These are phyloP conservation scores for Arthroderma sp. DNA, from an alignment of 2,329 filamentous ascomycete genomes.

Conservation along the genomic window DNA sequence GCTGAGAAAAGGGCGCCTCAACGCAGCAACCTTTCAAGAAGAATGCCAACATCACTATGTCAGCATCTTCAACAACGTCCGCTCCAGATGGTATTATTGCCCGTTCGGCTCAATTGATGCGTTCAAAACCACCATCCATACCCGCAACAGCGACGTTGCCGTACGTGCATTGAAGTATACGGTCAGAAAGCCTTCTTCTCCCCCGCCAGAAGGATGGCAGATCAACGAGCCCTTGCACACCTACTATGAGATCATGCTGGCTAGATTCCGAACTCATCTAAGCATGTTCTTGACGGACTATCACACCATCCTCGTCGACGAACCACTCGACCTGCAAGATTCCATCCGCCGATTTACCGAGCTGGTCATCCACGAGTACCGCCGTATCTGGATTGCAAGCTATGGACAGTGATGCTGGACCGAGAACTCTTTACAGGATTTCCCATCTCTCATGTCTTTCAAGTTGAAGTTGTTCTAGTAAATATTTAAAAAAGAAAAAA, in stretches of 20 bases:
- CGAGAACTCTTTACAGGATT: neutral
- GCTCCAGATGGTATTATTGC: slow-evolving; percentile 12
- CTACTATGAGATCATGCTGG: slow-evolving; percentile 15
- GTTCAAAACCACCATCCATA: slow-evolving; percentile 12
- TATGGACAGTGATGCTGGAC: slow-evolving; percentile 7
- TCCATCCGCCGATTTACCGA: slow-evolving; percentile 8
- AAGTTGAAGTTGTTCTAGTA: neutral
- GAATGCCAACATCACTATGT: slow-evolving; percentile 14
- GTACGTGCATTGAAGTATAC: slow-evolving; percentile 9
- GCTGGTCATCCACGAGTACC: slow-evolving; percentile 14
- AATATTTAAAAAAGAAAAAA: neutral
- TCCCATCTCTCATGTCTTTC: neutral
- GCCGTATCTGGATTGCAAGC: slow-evolving; percentile 14
- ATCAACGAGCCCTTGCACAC: slow-evolving; percentile 12
- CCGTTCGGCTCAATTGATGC: slow-evolving; percentile 10
- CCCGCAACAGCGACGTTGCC: slow-evolving; percentile 8
- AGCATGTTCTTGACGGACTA: slow-evolving; percentile 5
- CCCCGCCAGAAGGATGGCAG: slow-evolving; percentile 13
- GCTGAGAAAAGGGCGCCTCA: slow-evolving; percentile 1
- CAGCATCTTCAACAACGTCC: slow-evolving; percentile 15
- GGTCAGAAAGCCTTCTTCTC: slow-evolving; percentile 8
- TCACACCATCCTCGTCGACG: neutral
- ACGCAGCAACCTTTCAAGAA: slow-evolving; percentile 6
- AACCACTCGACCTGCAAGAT: slow-evolving; percentile 2
- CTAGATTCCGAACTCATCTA: slow-evolving; percentile 12